phyloP scores from a whole-genome alignment of 2,329 filamentous ascomycete genomes.

The Epichloe gansuensis region DNA sequence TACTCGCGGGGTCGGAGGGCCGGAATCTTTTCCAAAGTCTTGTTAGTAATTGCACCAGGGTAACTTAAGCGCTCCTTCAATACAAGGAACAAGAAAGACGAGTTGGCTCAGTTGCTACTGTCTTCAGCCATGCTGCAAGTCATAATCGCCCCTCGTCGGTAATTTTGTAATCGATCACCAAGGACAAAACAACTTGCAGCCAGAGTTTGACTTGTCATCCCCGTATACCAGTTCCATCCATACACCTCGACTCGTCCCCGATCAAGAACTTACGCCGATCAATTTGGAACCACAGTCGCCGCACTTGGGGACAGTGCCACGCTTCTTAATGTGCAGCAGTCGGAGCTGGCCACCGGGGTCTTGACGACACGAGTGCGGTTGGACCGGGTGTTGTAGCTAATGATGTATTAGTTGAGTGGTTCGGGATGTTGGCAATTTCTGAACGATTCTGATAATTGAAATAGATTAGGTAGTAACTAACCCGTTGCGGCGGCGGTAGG shows the following conservation, averaged over 20 bases:
- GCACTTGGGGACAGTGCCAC: constrained; percentile 94
- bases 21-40: constrained; percentile 53
- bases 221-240: neutral
- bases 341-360: constrained; percentile 91
- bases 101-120: neutral
- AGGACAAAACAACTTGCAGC: neutral
- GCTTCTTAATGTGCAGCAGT: constrained; percentile 99
- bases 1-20: constrained; percentile 98
- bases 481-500: constrained; percentile 70
- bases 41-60: constrained; percentile 7
- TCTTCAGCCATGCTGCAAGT: neutral
- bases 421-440: neutral
- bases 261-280: constrained; percentile 69
- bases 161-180: neutral
- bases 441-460: neutral
- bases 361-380: constrained; percentile 95
- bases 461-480: constrained; percentile 34
- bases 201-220: neutral
- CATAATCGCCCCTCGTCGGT: neutral
- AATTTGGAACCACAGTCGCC: constrained; percentile 98
- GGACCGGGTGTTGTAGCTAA: constrained; percentile 92
- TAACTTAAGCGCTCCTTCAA: neutral
- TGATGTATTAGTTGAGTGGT: constrained; percentile 2
- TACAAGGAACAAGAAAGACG: neutral
- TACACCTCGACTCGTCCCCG: constrained; percentile 8